phyloP scores from a whole-genome alignment of 75 land plant genomes.

The Picea sitchensis region DNA sequence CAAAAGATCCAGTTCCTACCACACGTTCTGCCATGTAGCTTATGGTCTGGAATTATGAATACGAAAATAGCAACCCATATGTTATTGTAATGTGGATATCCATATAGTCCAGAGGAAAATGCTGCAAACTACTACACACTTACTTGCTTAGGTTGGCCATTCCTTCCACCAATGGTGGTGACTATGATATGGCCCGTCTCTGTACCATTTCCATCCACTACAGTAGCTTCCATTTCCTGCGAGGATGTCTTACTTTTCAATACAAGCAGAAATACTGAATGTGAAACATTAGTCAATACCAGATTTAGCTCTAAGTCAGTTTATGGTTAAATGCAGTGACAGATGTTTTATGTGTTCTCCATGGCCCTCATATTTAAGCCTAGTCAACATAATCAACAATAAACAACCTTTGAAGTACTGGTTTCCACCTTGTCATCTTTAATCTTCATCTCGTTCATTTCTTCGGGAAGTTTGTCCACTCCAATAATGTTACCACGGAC shows the following conservation, averaged over 20 bases:
- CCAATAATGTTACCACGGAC: constrained; percentile 22
- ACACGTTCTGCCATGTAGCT: constrained; percentile 96
- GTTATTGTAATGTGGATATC: not conserved
- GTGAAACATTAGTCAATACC: not conserved
- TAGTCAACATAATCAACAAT: not conserved
- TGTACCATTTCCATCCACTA: constrained; percentile 86
- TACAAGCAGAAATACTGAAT: not conserved
- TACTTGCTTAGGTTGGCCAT: constrained; percentile 93
- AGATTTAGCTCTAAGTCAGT: not conserved
- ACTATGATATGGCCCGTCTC: constrained; percentile 94
- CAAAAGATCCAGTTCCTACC: constrained; percentile 91
- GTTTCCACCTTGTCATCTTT: constrained; percentile 58
- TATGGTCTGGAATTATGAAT: constrained; percentile 54
- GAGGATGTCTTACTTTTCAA: not conserved
- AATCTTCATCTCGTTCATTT: constrained; percentile 93
- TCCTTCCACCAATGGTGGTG: constrained; percentile 87
- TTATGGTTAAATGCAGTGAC: not conserved
- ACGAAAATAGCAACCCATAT: not conserved
- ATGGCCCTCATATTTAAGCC: not conserved
- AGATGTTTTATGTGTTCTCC: not conserved
- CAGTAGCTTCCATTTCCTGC: constrained; percentile 89
- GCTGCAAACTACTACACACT: not conserved
- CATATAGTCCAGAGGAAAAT: not conserved
- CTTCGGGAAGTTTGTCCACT: constrained; percentile 62
- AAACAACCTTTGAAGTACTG: not conserved